Percentiles rank a stretch among this genome's conserved stretches.
phyloP scores from a whole-genome alignment of 306 rosid genomes.

The Prinsepia uniflora region DNA sequence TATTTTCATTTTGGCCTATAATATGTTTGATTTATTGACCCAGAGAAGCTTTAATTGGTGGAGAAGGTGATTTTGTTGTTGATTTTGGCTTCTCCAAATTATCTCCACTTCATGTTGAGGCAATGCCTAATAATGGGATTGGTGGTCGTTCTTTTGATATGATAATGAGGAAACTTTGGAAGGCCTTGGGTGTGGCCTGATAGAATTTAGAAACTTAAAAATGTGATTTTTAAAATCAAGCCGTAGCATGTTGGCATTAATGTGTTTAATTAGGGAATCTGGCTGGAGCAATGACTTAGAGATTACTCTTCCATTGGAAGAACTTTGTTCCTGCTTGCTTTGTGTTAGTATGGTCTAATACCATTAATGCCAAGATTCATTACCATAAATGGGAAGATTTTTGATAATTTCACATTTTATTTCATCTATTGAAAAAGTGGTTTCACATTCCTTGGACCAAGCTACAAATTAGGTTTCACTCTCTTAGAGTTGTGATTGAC shows the following conservation, averaged over 20 bases:
- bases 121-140: background rate
- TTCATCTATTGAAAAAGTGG: background rate
- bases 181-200: background rate
- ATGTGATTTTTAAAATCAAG: background rate
- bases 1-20: slow-evolving; percentile 16
- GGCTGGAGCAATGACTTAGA: background rate
- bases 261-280: background rate
- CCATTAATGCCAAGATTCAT: background rate
- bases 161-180: background rate
- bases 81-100: background rate
- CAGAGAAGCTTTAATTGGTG: background rate
- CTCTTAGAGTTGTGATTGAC: background rate
- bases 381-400: background rate
- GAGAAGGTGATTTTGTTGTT: background rate
- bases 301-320: background rate
- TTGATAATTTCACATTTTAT: background rate
- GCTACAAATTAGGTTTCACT: background rate
- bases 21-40: slow-evolving; percentile 47
- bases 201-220: background rate
- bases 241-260: background rate
- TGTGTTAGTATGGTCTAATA: background rate
- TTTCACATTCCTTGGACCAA: background rate
- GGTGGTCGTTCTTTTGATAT: background rate
- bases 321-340: background rate
- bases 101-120: background rate